These are phyloP conservation scores for Grigorovia jiainica DNA, from an alignment of 805 yeast species.

Conservation along the genomic window DNA sequence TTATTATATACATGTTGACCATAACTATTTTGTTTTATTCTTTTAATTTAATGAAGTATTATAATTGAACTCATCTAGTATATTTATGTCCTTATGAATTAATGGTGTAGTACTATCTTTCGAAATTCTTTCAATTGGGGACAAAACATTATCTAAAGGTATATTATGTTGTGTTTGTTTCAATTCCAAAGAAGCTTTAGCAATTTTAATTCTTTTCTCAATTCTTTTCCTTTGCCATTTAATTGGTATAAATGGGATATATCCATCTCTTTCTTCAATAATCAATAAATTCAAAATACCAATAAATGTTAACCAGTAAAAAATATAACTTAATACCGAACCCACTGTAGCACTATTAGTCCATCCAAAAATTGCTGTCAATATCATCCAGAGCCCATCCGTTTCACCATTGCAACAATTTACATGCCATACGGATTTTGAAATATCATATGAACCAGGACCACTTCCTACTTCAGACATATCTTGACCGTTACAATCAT, in stretches of 20 bases:
- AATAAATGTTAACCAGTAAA: constrained; percentile 54
- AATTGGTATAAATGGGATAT: constrained; percentile 52
- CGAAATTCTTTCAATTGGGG: constrained; percentile 10
- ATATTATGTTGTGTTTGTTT: constrained; percentile 4
- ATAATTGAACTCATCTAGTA: neutral
- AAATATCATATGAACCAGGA: constrained; percentile 83
- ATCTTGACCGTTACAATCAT: constrained; percentile 70
- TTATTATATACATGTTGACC: neutral
- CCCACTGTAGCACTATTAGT: constrained; percentile 89
- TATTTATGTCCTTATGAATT: constrained; percentile 1
- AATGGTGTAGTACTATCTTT: constrained; percentile 22
- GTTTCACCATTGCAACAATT: constrained; percentile 88
- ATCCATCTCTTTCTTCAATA: constrained; percentile 49
- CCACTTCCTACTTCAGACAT: constrained; percentile 86
- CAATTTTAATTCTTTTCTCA: constrained; percentile 27
- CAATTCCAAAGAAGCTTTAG: constrained; percentile 22
- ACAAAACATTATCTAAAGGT: neutral
- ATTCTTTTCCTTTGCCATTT: constrained; percentile 50
- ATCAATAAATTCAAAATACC: constrained; percentile 36
- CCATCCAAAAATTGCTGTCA: constrained; percentile 89
- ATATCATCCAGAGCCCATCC: constrained; percentile 90
- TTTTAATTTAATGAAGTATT: neutral
- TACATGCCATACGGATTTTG: constrained; percentile 82
- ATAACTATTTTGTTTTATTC: no score
- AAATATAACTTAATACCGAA: constrained; percentile 61